Percentiles rank a stretch among this genome's conserved stretches.
Conservation (phyloP, 148 eudicot genomes). For the Euryodendron excelsum region DNA sequence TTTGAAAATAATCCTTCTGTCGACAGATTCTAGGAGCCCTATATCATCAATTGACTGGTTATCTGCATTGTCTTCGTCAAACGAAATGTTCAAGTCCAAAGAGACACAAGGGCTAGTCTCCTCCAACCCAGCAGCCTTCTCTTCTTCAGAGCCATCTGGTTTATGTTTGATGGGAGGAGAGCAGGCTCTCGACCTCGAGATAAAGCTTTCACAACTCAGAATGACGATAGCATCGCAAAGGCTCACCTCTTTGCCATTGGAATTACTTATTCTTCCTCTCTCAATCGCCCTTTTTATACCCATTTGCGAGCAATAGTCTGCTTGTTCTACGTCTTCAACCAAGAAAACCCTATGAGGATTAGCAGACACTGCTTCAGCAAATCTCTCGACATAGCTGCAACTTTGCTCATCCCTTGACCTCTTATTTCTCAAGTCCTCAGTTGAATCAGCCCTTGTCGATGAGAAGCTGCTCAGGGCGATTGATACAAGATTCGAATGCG, state of each 20-base stretch:
- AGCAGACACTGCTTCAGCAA: conserved; percentile 40
- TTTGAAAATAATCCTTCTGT: conserved; percentile 53
- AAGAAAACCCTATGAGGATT: conserved; percentile 83
- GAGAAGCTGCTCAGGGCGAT: conserved; percentile 64
- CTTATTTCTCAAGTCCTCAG: conserved; percentile 56
- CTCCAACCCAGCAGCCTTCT: too few relatives aligned
- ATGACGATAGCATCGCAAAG: conserved; percentile 67
- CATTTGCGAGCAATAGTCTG: conserved; percentile 61
- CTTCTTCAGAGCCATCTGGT: conserved; percentile 26
- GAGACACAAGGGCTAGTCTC: conserved; percentile 40
- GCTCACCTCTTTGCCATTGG: conserved; percentile 54
- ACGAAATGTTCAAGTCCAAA: conserved; percentile 71
- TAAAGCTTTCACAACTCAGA: conserved; percentile 59
- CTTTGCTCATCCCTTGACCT: conserved; percentile 68
- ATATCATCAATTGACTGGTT: conserved; percentile 45
- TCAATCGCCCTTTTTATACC: conserved; percentile 73
- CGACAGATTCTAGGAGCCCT: conserved; percentile 63
- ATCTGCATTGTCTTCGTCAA: conserved; percentile 38
- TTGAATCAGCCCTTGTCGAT: conserved; percentile 36
- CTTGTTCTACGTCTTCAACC: conserved; percentile 70
- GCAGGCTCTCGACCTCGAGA: conserved; percentile 62
- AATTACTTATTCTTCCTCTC: conserved; percentile 47
- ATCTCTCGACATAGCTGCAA: conserved; percentile 49
- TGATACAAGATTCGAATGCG: conserved; percentile 44
- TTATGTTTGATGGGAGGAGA: conserved; percentile 51